Conservation (phyloP, 352 stramenopile genomes). For the Lagenidium sp. region DNA sequence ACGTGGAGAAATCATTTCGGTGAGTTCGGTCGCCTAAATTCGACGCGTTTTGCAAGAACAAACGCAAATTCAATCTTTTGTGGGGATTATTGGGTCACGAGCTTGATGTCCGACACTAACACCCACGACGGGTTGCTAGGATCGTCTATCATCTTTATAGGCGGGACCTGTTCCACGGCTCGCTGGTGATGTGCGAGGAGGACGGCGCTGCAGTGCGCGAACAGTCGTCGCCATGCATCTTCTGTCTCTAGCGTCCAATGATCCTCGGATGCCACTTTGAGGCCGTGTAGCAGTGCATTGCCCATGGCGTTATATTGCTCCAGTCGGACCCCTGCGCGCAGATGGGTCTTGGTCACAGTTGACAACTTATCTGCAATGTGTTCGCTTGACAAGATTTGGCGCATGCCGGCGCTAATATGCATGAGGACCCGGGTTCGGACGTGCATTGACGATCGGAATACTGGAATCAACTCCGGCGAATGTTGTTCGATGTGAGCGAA, state of each 20-base stretch:
- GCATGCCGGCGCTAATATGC: conserved; percentile 76
- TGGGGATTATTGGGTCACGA: too few species aligned
- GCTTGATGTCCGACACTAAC: too few species aligned
- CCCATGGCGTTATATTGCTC: conserved; percentile 87
- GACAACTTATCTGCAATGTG: conserved; percentile 66
- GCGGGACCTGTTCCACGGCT: background rate
- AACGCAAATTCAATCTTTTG: too few species aligned
- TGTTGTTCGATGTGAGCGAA: conserved; percentile 34
- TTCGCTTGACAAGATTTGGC: conserved; percentile 22
- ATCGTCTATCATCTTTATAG: too few species aligned
- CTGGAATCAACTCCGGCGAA: conserved; percentile 28
- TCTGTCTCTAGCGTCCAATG: conserved; percentile 31
- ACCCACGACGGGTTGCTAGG: too few species aligned
- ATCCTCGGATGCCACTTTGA: conserved; percentile 35
- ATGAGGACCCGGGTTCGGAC: conserved; percentile 81
- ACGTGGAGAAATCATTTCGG: too few species aligned
- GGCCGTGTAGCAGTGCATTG: conserved; percentile 71
- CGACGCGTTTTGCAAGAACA: too few species aligned
- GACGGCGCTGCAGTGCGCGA: conserved; percentile 25
- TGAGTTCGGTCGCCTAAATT: too few species aligned
- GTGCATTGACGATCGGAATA: conserved; percentile 37
- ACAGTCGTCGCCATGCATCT: conserved; percentile 29
- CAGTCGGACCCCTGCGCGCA: conserved; percentile 79
- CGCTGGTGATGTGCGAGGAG: conserved; percentile 18
- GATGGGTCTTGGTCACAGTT: conserved; percentile 50